Evolutionary conservation across 306 rosid species (phyloP).

Genomic region (Gillenia trifoliata): DNA sequence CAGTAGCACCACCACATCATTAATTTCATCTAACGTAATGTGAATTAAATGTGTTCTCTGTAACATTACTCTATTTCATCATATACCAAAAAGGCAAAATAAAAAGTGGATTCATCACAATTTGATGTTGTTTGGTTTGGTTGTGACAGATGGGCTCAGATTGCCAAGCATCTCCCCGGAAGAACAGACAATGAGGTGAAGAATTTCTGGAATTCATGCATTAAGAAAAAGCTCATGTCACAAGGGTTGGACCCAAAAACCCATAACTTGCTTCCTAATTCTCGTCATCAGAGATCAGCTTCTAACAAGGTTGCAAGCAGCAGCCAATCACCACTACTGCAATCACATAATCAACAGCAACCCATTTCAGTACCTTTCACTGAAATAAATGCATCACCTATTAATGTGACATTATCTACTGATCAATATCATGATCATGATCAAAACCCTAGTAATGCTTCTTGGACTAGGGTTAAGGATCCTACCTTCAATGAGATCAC

Average conservation of each 20-base stretch:
- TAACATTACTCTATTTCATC: background rate
- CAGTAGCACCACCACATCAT: background rate
- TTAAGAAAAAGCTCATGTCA: conserved; percentile 48
- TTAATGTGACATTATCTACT: conserved; percentile 1
- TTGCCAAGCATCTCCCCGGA: conserved; percentile 52
- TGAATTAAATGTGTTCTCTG: background rate
- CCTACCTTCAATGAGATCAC: conserved; percentile 5
- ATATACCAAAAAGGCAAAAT: background rate
- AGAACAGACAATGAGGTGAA: conserved; percentile 61
- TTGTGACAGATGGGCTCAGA: conserved; percentile 45
- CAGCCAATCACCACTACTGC: background rate
- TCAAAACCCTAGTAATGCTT: conserved; percentile 10
- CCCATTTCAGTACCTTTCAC: conserved; percentile 16
- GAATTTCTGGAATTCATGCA: conserved; percentile 55
- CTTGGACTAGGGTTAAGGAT: conserved; percentile 3
- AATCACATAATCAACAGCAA: conserved; percentile 13
- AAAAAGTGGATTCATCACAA: background rate
- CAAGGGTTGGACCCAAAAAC: conserved; percentile 55
- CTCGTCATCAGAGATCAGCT: background rate
- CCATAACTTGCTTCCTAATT: conserved; percentile 32
- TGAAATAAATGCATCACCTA: background rate
- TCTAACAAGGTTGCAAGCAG: background rate
- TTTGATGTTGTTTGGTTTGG: background rate
- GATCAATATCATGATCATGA: conserved; percentile 4
- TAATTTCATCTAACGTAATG: background rate